These are phyloP conservation scores for Eucalyptus victrix DNA, from an alignment of 345 rosid genomes.

Conservation along the genomic window DNA sequence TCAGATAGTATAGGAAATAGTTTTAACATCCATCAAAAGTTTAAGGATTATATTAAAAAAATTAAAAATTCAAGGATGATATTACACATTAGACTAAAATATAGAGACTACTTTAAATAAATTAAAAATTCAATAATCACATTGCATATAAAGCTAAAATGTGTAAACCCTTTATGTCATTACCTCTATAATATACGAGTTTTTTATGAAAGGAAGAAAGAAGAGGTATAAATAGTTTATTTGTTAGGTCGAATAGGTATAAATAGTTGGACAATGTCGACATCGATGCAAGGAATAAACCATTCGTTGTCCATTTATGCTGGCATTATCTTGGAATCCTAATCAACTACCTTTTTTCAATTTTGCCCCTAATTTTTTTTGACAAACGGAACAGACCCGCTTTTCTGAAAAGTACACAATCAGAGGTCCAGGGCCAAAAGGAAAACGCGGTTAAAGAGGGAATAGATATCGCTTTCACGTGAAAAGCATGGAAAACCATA, in stretches of 20 bases:
- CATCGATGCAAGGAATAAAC: not conserved
- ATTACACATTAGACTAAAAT: too few relatives aligned
- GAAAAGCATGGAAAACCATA: not conserved
- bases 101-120: too few relatives aligned
- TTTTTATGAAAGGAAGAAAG: not conserved
- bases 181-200: not conserved
- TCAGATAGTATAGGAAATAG: fast-evolving
- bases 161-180: too few relatives aligned
- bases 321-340: not conserved
- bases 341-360: not conserved
- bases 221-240: not conserved
- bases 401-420: not conserved
- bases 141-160: too few relatives aligned
- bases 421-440: not conserved
- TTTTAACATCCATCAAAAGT: not conserved
- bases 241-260: too few relatives aligned
- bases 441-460: not conserved
- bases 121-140: too few relatives aligned
- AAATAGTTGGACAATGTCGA: not conserved
- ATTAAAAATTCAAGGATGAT: fast-evolving
- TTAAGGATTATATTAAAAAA: fast-evolving
- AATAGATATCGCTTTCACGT: not conserved
- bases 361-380: not conserved
- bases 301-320: not conserved
- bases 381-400: not conserved